phyloP scores from a whole-genome alignment of 1,284 basidiomycete species.

The Rhodotorula sp. region DNA sequence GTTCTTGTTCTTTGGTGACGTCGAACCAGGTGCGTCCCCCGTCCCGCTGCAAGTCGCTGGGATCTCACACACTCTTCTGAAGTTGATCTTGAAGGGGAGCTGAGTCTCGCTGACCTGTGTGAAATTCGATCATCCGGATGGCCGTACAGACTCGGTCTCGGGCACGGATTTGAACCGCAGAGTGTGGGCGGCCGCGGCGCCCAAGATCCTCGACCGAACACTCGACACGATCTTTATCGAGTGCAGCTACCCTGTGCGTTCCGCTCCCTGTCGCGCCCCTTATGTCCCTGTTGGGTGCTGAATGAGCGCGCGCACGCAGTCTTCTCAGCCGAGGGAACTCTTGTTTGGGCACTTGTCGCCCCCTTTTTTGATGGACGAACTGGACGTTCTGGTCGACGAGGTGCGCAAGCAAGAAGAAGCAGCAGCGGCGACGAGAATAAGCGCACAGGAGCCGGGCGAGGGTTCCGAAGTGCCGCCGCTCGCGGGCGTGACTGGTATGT shows the following conservation, averaged over 20 bases:
- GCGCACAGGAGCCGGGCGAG: not conserved
- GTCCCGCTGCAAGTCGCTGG: not conserved
- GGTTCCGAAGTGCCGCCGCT: slow-evolving; percentile 10
- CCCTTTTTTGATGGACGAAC: slow-evolving; percentile 65
- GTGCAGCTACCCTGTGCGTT: slow-evolving; percentile 65
- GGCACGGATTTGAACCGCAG: slow-evolving; percentile 58
- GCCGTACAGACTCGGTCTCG: slow-evolving; percentile 70
- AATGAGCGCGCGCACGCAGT: slow-evolving; percentile 28
- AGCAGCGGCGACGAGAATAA: slow-evolving; percentile 29
- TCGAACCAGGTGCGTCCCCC: slow-evolving; percentile 31
- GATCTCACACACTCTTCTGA: too few relatives aligned
- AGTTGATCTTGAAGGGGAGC: too few relatives aligned
- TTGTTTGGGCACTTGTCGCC: slow-evolving; percentile 76
- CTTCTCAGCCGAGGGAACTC: slow-evolving; percentile 59
- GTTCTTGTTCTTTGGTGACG: slow-evolving; percentile 68
- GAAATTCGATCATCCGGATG: slow-evolving; percentile 38
- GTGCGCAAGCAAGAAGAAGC: slow-evolving; percentile 52
- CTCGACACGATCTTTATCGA: slow-evolving; percentile 74
- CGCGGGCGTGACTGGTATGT: slow-evolving; percentile 52
- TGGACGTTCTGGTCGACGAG: slow-evolving; percentile 62
- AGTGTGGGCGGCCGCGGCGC: slow-evolving; percentile 69
- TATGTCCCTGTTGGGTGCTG: not conserved
- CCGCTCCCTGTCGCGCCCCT: not conserved
- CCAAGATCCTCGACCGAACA: slow-evolving; percentile 35
- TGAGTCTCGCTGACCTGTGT: not conserved